These are phyloP conservation scores for Pseudogymnoascus sp. DNA, from an alignment of 2,329 filamentous ascomycete species.

Conservation along the genomic window DNA sequence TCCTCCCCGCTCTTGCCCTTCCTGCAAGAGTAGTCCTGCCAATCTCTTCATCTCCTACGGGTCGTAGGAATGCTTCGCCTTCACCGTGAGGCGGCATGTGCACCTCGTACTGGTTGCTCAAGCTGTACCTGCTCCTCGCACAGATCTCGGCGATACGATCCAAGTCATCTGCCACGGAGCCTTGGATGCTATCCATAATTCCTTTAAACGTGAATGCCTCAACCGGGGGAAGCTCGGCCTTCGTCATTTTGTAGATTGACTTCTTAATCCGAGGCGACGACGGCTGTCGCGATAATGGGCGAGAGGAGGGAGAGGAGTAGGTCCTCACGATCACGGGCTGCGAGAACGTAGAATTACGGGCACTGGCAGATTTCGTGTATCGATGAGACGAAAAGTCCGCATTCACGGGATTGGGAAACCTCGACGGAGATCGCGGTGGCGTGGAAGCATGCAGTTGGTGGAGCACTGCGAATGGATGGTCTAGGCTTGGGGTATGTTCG, in stretches of 20 bases:
- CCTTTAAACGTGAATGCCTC: conserved; percentile 58
- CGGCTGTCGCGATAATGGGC: conserved; percentile 22
- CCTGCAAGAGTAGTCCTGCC: conserved; percentile 14
- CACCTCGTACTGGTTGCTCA: conserved; percentile 60
- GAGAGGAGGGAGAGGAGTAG: conserved; percentile 41
- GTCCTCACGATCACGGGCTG: conserved; percentile 59
- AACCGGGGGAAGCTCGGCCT: conserved; percentile 47
- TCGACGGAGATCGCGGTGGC: conserved; percentile 3
- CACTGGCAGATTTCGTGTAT: conserved; percentile 47
- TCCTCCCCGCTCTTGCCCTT: conserved; percentile 20
- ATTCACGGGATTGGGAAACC: neutral
- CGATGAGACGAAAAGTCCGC: conserved; percentile 33
- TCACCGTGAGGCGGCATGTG: conserved; percentile 55
- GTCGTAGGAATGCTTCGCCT: conserved; percentile 39
- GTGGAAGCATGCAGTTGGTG: conserved; percentile 4
- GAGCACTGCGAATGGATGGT: conserved; percentile 3
- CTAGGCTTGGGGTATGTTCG: neutral
- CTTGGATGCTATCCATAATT: conserved; percentile 48
- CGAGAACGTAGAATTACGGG: conserved; percentile 49
- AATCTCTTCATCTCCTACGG: conserved; percentile 20
- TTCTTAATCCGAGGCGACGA: conserved; percentile 16
- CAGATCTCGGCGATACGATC: conserved; percentile 61
- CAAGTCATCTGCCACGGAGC: conserved; percentile 44
- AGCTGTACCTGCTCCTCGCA: conserved; percentile 53
- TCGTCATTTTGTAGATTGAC: conserved; percentile 19